Conservation (phyloP, 1,284 basidiomycete genomes). For the Farysia itapuensis region DNA sequence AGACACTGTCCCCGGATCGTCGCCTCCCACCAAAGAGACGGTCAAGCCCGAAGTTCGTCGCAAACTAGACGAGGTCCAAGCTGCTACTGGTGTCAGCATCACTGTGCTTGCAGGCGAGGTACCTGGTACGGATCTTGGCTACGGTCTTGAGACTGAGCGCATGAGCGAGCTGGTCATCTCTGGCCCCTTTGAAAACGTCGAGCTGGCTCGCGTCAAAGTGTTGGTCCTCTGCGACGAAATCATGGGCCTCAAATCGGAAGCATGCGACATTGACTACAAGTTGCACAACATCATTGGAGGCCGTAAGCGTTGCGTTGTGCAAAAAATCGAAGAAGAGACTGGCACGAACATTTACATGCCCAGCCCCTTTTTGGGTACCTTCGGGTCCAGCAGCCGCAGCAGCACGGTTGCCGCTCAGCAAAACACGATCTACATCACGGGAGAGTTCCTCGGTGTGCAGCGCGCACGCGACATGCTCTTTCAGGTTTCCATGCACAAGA, state of each 20-base stretch:
- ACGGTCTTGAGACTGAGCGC: constrained; percentile 85
- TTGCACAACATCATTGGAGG: constrained; percentile 88
- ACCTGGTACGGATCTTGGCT: constrained; percentile 49
- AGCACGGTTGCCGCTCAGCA: constrained; percentile 61
- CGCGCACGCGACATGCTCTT: constrained; percentile 91
- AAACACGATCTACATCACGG: constrained; percentile 92
- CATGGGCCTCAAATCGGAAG: constrained; percentile 73
- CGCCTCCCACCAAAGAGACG: constrained; percentile 60
- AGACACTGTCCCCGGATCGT: constrained; percentile 20
- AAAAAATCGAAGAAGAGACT: constrained; percentile 94
- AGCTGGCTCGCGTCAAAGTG: constrained; percentile 83
- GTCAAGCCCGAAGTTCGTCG: constrained; percentile 84
- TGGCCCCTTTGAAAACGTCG: constrained; percentile 81
- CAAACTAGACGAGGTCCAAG: constrained; percentile 87
- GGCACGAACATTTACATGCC: constrained; percentile 95
- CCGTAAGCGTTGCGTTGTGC: constrained; percentile 81
- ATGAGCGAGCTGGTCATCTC: constrained; percentile 89
- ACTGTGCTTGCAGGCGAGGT: constrained; percentile 66
- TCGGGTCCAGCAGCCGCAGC: constrained; percentile 64
- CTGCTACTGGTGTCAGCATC: constrained; percentile 82
- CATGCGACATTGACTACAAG: constrained; percentile 92
- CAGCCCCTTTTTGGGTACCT: constrained; percentile 81
- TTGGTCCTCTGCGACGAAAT: constrained; percentile 88
- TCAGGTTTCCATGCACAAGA: constrained; percentile 84
- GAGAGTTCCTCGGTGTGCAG: constrained; percentile 95